Base-by-base conservation (phyloP, 225 moss, liverwort and hornwort species). In the Ulota crispa region DNA sequence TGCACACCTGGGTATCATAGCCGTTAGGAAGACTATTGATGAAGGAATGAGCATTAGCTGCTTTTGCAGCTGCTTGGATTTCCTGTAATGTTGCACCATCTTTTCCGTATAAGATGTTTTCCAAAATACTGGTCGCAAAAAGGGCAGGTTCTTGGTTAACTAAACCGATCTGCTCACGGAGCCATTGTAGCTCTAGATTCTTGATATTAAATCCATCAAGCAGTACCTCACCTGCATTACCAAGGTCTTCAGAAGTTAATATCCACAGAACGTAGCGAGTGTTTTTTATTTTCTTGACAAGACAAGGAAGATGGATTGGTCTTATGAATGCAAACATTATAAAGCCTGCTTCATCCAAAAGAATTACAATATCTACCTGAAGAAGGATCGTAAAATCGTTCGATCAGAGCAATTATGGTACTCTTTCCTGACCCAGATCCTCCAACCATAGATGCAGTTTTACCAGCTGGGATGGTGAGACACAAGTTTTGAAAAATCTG, bases 141-240 rank as follows among this genome's bases (percentile, higher is more conserved):
- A 96, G 86, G 73, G 92, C 92, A 45, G 94, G 94, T 73, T 96
- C 94, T 53, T 94, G 96, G 57, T 93, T 92, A 32, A 93, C 94
- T 18, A 96, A 66, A n/a, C 93, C 94, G n/a, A 96, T 93, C 78
- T 94, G 96, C 88, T 79, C 87, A 73, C 96, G 89, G 64, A 91
- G 86, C 96, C 94, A 96, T 64, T 74, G 83, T 52, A 91, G 86
- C 83, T 96, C 92, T 30, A 96, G 86, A 23, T 88, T 89, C 77
- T 86, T 89, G 84, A 96, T 92, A 64, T 91, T 90, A 69, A 82
- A 93, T 37, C 96, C 96, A 79, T 96, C 96, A 64, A 96, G 86
- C 11, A 88, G 73, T 34, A 96, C 90, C 86, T 92, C 89, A 72
- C 95, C 95, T 95, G 88, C 78, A 83, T 37, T 37, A 36, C 60